Conservation (phyloP, 148 eudicot species). For the Rhododendron simsii region DNA sequence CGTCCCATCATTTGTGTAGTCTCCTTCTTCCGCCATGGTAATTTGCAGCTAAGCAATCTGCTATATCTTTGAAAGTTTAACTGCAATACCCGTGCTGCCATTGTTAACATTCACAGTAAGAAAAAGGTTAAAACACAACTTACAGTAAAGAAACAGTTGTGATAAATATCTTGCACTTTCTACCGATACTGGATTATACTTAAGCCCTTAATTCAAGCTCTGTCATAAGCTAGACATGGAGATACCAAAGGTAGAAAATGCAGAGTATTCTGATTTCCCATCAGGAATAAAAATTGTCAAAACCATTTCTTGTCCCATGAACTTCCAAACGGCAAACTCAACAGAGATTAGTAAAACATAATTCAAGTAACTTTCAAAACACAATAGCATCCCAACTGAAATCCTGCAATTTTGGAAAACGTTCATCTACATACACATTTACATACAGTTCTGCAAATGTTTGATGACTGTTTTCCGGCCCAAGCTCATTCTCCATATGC, state of each 20-base stretch:
- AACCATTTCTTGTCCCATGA: neutral
- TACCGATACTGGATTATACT: neutral
- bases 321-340: neutral
- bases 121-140: neutral
- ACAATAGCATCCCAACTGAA: neutral
- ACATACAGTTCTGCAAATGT: neutral
- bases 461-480: neutral
- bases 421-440: neutral
- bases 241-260: neutral
- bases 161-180: neutral
- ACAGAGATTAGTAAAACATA: neutral
- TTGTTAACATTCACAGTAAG: neutral
- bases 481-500: neutral
- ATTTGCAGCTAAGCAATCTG: conserved; percentile 4
- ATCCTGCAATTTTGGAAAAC: neutral
- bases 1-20: conserved; percentile 8
- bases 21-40: conserved; percentile 7
- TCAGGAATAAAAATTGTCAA: neutral
- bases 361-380: neutral
- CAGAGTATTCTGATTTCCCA: neutral
- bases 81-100: neutral
- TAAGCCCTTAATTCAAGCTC: neutral
- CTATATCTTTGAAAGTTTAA: neutral
- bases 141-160: neutral
- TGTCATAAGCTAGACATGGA: neutral